Evolutionary conservation across 225 moss, liverwort and hornwort genomes (phyloP).

Genomic region (Ulota crispa): DNA sequence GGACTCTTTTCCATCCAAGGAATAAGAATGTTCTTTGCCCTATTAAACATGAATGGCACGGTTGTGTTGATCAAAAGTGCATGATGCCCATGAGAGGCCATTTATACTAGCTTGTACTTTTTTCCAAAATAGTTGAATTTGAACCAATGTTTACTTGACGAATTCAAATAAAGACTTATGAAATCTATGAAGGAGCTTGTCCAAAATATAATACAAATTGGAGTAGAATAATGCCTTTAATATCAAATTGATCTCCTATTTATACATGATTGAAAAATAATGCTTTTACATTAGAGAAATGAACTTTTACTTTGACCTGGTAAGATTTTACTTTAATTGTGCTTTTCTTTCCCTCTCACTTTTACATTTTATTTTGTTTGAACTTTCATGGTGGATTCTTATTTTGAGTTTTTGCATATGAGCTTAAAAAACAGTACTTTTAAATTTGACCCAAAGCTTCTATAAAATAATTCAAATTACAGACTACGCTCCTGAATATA

Average conservation of each 20-base stretch:
- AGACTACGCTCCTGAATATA: no score
- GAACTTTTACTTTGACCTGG: background rate
- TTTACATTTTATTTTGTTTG: no score
- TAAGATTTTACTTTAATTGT: background rate
- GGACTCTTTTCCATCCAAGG: background rate
- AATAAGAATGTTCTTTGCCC: background rate
- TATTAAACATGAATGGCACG: accelerated
- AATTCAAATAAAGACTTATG: accelerated
- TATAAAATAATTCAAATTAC: no score
- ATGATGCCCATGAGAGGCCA: background rate
- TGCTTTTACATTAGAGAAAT: background rate
- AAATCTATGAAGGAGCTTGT: no score
- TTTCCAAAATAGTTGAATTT: no score
- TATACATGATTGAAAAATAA: background rate
- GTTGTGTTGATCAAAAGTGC: background rate
- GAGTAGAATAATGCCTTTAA: accelerated
- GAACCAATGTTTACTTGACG: background rate
- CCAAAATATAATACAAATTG: accelerated
- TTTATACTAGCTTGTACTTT: background rate
- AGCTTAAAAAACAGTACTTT: no score
- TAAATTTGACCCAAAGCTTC: no score
- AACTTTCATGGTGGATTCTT: no score
- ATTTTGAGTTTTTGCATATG: no score
- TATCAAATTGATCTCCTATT: background rate
- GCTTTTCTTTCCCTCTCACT: background rate